These are phyloP conservation scores for Ogataea trehalophila DNA, from an alignment of 805 yeast genomes.

Conservation along the genomic window DNA sequence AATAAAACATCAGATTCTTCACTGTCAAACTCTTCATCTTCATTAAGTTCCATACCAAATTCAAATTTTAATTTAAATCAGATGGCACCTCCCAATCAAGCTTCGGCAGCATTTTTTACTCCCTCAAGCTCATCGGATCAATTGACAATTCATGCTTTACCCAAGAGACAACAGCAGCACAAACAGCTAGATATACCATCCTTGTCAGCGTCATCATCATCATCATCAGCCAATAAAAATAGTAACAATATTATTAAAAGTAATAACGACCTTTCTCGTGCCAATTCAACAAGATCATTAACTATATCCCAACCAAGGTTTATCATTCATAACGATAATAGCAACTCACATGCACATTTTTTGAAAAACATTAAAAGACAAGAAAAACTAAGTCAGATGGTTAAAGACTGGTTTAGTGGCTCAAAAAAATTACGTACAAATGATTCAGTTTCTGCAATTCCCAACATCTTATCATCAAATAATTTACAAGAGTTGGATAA, in stretches of 20 bases:
- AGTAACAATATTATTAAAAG: no score
- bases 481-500: conserved; percentile 25
- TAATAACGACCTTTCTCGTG: no score
- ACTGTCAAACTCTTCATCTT: not conserved
- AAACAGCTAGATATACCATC: no score
- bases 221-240: no score
- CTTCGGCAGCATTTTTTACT: not conserved
- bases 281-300: conserved; percentile 13
- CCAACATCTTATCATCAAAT: conserved; percentile 46
- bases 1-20: no score
- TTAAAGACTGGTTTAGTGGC: conserved; percentile 52
- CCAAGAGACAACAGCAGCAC: no score
- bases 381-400: conserved; percentile 69
- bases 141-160: no score
- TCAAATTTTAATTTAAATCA: not conserved
- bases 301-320: not conserved
- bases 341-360: conserved; percentile 63
- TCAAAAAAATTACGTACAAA: conserved; percentile 44
- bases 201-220: no score
- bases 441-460: conserved; percentile 71
- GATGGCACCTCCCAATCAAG: not conserved
- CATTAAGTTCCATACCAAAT: not conserved
- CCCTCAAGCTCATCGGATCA: not conserved
- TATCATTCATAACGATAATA: conserved; percentile 48
- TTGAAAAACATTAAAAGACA: conserved; percentile 72